Base-by-base conservation (phyloP, 2,329 filamentous ascomycete genomes). In the Huntiella moniliformis region DNA sequence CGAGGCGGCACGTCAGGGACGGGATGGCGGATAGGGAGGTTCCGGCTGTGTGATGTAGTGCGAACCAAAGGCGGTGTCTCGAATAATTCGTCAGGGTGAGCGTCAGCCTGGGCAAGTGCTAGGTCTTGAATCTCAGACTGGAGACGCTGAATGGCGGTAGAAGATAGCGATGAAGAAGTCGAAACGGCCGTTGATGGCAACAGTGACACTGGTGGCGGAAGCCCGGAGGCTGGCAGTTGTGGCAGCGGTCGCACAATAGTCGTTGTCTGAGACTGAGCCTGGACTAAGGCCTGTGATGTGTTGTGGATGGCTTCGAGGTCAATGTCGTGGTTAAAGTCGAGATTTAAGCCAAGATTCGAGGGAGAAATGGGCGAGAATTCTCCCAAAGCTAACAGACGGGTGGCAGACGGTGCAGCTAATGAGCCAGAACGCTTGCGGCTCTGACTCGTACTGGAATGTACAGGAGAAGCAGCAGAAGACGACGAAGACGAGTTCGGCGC, bases 1-100 rank as follows among this genome's bases (percentile, higher is more conserved):
- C 76, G 67, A 43, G 68, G 67, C 56, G 73, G 73, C 42, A 73
- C 62, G 56, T 81, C 77, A 45, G 78, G 75, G 2, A 68, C 67
- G 28, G 75, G 76, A 56, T 79, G 75, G 51, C 65, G 64, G 40
- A 76, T 60, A 28, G 61, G 60, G 11, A 66, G 60, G 42, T 61
- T 61, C 45, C 61, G 63, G 51, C 58, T 66, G 28, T 48, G 36
- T 47, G 64, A 68, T 2, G 63, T 61, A 8, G 67, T 67, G 35
- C 67, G 63, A 43, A 71, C 57, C 49, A 73, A 65, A 50, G 68
- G 65, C 10, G 22, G 22, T 28, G 22, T 28, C 22, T 28, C 22
- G 22, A 28, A 28, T 28, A 28, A 28, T 28, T 28, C 22, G 22
- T 28, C 22, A 28, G 22, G 22, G 4, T 28, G 22, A 28, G 22